These are phyloP conservation scores for Leptodontidium sp. DNA, from an alignment of 2,329 filamentous ascomycete genomes.

Conservation along the genomic window DNA sequence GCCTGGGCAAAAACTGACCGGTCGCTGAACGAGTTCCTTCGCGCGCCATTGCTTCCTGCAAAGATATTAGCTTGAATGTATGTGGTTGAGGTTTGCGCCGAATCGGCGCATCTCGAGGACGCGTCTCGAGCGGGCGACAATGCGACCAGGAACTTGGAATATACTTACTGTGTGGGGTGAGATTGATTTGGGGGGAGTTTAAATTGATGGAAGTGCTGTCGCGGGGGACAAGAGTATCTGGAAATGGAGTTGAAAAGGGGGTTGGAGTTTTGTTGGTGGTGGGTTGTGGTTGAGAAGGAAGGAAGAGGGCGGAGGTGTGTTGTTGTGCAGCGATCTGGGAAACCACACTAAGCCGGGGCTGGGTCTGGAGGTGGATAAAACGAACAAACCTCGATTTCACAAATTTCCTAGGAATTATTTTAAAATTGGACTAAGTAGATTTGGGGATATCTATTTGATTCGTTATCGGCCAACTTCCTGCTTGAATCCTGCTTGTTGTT, in stretches of 20 bases:
- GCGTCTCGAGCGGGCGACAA: slow-evolving; percentile 35
- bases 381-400: slow-evolving; percentile 25
- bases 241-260: slow-evolving; percentile 26
- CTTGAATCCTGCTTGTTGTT: not conserved
- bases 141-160: slow-evolving; percentile 36
- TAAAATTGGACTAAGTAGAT: not conserved
- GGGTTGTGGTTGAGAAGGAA: slow-evolving; percentile 30
- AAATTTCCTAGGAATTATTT: slow-evolving; percentile 8
- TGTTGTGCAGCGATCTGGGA: slow-evolving; percentile 36
- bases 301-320: slow-evolving; percentile 33
- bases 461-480: not conserved
- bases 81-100: slow-evolving; percentile 37
- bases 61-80: slow-evolving; percentile 36
- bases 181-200: not conserved
- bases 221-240: slow-evolving; percentile 25
- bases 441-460: not conserved
- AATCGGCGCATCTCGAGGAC: slow-evolving; percentile 40
- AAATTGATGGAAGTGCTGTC: slow-evolving; percentile 29
- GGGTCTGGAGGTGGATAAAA: slow-evolving; percentile 37
- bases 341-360: slow-evolving; percentile 29
- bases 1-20: slow-evolving; percentile 38
- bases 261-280: slow-evolving; percentile 36
- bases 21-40: slow-evolving; percentile 44
- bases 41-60: slow-evolving; percentile 44
- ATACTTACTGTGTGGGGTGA: slow-evolving; percentile 39